Conservation (phyloP, 164 flowering plant species). For the Amborella trichopoda region DNA sequence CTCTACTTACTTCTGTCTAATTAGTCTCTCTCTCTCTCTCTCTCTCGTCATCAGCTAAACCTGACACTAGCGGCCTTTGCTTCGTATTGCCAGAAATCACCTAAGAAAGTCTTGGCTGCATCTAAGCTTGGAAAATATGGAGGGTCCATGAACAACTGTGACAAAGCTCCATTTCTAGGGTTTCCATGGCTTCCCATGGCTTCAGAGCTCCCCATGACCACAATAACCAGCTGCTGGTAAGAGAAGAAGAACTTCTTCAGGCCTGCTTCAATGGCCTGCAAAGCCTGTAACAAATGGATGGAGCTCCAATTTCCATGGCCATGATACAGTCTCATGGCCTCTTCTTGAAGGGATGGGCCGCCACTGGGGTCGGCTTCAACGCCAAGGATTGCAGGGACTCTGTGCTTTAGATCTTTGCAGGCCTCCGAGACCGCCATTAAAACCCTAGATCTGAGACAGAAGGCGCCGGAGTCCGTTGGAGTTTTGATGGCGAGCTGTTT, state of each 20-base stretch:
- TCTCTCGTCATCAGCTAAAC: background rate
- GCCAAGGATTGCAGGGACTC: constrained; percentile 59
- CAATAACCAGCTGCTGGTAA: constrained; percentile 50
- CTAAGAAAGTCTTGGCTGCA: constrained; percentile 90
- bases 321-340: constrained; percentile 66
- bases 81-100: constrained; percentile 24
- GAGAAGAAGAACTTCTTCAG: constrained; percentile 33
- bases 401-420: constrained; percentile 61
- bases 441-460: constrained; percentile 61
- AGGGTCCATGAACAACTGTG: constrained; percentile 57
- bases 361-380: constrained; percentile 91
- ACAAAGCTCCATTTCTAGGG: constrained; percentile 32
- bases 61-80: background rate
- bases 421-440: constrained; percentile 36
- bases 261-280: constrained; percentile 53
- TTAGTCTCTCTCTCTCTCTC: background rate
- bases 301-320: constrained; percentile 29
- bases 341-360: constrained; percentile 87
- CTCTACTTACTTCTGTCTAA: background rate
- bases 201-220: constrained; percentile 76
- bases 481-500: constrained; percentile 42
- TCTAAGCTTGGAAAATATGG: constrained; percentile 85
- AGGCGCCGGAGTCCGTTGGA: constrained; percentile 29
- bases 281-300: constrained; percentile 59
- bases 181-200: constrained; percentile 34